Percentiles rank a stretch among this genome's conserved stretches.
Conservation (phyloP, 2,329 filamentous ascomycete species). For the Aplosporella prunicola region DNA sequence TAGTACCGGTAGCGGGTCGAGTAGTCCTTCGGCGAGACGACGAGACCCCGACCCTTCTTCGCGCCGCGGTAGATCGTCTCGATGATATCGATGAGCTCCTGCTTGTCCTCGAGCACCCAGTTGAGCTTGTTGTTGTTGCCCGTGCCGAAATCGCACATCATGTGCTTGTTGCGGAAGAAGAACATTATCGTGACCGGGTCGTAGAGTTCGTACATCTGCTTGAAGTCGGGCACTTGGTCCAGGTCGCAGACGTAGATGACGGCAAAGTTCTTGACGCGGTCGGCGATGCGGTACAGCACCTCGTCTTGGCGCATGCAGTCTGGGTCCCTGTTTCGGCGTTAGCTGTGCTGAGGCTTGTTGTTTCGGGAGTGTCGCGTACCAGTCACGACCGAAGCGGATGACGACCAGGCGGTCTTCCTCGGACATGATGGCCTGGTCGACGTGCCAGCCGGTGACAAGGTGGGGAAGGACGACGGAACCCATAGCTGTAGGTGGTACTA, state of each 20-base stretch:
- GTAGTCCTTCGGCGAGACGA: constrained; percentile 86
- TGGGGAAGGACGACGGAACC: constrained; percentile 85
- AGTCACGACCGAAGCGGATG: constrained; percentile 82
- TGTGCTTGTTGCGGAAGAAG: constrained; percentile 97
- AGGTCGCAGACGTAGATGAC: constrained; percentile 85
- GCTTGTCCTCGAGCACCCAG: constrained; percentile 94
- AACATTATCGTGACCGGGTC: constrained; percentile 94
- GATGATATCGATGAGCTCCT: constrained; percentile 96
- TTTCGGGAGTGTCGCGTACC: neutral
- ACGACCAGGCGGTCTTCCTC: constrained; percentile 90
- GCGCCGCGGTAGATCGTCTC: constrained; percentile 98
- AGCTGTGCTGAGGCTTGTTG: constrained; percentile 32
- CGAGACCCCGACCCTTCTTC: constrained; percentile 93
- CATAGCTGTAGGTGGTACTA: too few relatives aligned
- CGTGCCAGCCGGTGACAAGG: constrained; percentile 84
- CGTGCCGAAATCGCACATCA: constrained; percentile 96
- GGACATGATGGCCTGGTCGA: constrained; percentile 77
- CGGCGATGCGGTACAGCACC: constrained; percentile 87
- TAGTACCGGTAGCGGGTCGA: constrained; percentile 62
- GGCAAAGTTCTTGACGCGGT: constrained; percentile 86
- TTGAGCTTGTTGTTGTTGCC: constrained; percentile 99
- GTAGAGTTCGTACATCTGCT: constrained; percentile 48
- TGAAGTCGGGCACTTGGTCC: constrained; percentile 41
- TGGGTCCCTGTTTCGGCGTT: too few relatives aligned
- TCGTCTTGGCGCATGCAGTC: constrained; percentile 83